phyloP scores from a whole-genome alignment of 2,329 filamentous ascomycete genomes.

The Ascochyta lentis region DNA sequence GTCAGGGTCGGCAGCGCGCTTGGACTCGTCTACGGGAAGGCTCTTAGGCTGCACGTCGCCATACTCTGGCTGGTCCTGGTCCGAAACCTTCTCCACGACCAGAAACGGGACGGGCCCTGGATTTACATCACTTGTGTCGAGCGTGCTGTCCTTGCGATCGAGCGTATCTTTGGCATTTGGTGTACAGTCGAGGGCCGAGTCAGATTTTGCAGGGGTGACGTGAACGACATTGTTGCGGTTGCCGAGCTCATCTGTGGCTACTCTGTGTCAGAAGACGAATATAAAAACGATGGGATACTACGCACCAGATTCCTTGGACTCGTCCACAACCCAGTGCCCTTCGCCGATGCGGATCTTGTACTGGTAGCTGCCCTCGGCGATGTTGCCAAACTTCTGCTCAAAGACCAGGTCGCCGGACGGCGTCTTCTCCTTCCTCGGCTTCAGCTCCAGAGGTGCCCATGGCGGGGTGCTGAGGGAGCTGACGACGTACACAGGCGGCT shows the following conservation, averaged over 20 bases:
- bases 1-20: slow-evolving; percentile 33
- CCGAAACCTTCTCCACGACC: slow-evolving; percentile 31
- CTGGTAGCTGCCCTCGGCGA: slow-evolving; percentile 67
- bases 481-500: slow-evolving; percentile 73
- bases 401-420: slow-evolving; percentile 65
- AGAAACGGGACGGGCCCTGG: slow-evolving; percentile 30
- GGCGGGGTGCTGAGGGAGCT: slow-evolving; percentile 71
- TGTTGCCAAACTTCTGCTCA: slow-evolving; percentile 61
- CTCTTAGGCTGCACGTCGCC: slow-evolving; percentile 19
- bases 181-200: neutral
- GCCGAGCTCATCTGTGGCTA: slow-evolving; percentile 59
- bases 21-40: slow-evolving; percentile 21
- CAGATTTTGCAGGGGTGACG: slow-evolving; percentile 32
- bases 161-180: slow-evolving; percentile 6
- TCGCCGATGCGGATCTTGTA: slow-evolving; percentile 77
- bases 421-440: slow-evolving; percentile 53
- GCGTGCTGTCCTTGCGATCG: slow-evolving; percentile 28
- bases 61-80: slow-evolving; percentile 28
- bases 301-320: slow-evolving; percentile 66
- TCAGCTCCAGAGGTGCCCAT: slow-evolving; percentile 74
- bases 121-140: slow-evolving; percentile 7
- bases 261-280: slow-evolving; percentile 22
- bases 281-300: neutral
- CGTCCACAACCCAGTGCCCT: slow-evolving; percentile 71
- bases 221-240: slow-evolving; percentile 62